Conservation (phyloP, 257 asterid genomes). For the Phtheirospermum japonicum region DNA sequence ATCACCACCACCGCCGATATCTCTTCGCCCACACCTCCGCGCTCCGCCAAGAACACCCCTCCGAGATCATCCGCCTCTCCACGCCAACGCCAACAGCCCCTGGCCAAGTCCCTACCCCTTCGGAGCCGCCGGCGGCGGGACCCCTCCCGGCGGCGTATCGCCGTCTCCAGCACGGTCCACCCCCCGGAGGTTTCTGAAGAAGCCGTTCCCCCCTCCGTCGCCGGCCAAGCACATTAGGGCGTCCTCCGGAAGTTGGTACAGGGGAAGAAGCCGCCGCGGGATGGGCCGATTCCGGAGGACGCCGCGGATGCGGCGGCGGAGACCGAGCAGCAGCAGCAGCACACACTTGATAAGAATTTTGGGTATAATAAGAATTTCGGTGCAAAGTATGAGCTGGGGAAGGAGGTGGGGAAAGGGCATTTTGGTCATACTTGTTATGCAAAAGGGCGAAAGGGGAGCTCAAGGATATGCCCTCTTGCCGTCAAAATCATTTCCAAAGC, state of each 20-base stretch:
- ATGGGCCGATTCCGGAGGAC: conserved; percentile 78
- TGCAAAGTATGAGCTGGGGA: conserved; percentile 88
- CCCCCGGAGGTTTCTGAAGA: conserved; percentile 71
- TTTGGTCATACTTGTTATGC: conserved; percentile 94
- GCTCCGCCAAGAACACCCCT: conserved; percentile 39
- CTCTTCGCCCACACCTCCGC: neutral
- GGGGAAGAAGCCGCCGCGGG: conserved; percentile 52
- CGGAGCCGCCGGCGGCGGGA: conserved; percentile 33
- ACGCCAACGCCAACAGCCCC: conserved; percentile 40
- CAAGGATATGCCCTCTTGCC: conserved; percentile 69
- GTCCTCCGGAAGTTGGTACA: conserved; percentile 74
- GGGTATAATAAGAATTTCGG: conserved; percentile 83
- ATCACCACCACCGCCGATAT: conserved; percentile 26
- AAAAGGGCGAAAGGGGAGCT: conserved; percentile 69
- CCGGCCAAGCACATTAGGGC: conserved; percentile 98
- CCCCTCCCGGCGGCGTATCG: conserved; percentile 59
- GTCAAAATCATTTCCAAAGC: conserved; percentile 90
- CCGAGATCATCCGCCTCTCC: conserved; percentile 59
- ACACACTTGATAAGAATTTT: conserved; percentile 70
- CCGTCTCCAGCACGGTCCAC: conserved; percentile 94
- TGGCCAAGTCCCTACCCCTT: conserved; percentile 88
- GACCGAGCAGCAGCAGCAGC: conserved; percentile 35
- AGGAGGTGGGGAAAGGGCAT: conserved; percentile 94
- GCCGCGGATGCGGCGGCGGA: conserved; percentile 31
- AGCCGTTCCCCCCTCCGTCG: conserved; percentile 90